Percentiles rank a stretch among this genome's conserved stretches.
Evolutionary conservation across 2,329 filamentous ascomycete species (phyloP).

Genomic region (Claviceps paspali): DNA sequence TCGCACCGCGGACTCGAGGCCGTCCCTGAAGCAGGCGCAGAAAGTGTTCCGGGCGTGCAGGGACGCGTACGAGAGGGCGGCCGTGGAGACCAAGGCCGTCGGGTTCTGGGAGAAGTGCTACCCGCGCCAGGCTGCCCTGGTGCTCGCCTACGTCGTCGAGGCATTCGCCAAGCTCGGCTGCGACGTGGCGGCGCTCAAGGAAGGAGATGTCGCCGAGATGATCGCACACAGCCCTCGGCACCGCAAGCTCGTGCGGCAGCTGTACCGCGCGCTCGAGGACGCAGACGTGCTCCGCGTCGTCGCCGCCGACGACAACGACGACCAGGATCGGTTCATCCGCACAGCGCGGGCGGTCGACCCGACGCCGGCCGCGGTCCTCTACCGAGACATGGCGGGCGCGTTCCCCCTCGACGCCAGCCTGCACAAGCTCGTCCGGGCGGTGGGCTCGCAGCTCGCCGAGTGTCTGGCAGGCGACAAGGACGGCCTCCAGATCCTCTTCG

Average conservation of each 20-base stretch:
- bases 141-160: neutral
- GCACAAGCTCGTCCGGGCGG: neutral
- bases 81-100: neutral
- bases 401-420: neutral
- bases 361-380: neutral
- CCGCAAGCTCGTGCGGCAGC: neutral
- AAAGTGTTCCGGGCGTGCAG: neutral
- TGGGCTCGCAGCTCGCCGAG: neutral
- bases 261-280: neutral
- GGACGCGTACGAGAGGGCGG: neutral
- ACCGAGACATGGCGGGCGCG: neutral
- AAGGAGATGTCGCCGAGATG: neutral
- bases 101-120: neutral
- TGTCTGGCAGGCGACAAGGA: neutral
- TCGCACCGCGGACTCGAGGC: neutral
- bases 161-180: neutral
- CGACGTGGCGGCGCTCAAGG: neutral
- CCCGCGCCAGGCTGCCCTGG: neutral
- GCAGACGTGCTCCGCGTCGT: neutral
- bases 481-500: neutral
- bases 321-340: neutral
- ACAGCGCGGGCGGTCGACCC: neutral
- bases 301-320: no score
- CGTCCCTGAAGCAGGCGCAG: neutral
- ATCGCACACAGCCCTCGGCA: neutral